Base-by-base conservation (phyloP, 148 eudicot species). In the Fagopyrum esculentum region DNA sequence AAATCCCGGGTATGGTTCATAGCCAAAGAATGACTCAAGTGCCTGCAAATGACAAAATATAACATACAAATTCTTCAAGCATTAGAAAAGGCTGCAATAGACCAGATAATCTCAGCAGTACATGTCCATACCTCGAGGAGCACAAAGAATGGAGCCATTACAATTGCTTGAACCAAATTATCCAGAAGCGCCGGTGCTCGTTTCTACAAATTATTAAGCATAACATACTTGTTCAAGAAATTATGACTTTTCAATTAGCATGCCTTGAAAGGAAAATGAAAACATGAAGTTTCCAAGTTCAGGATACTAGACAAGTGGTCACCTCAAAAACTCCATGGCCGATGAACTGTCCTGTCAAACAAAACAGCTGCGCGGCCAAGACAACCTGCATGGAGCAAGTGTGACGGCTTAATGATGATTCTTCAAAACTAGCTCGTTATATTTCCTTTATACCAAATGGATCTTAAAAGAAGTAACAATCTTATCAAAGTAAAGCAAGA, bases 241-340 rank as follows among this genome's bases (percentile, higher is more conserved):
- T 43, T 66, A 0, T 35, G 16, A 66, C 47, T 66, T 7, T 29
- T 9, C 13, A 61, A 26, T 26, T 61, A 40, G 6, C 44, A 30
- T 63, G 12, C 29, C 9, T 30, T 55, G 26, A 7, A 29, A 11
- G 19, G 45, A 19, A 63, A 63, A 55, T 16, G 16, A 9, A 63
- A 63, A 11, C 29, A 56, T 0, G 26, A 17, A 56, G 8, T 56
- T 19, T 9, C 61, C 6, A 2, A 15, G 29, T 60, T 29, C 8
- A 1, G 6, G 45, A 11, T 29, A 63, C 44, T 8, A 11, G 50
- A 4, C 26, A 60, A 29, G n/a, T 55, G 52, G 10, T 63, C 45
- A 90, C 98, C 98, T 95, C 98, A 79, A 89, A 95, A 46, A 95
- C 88, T 43, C 98, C 98, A 79, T 95, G 98, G 73, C 97, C 98